Conservation (phyloP, 2,329 filamentous ascomycete genomes). For the Aspergillaceae sp. region DNA sequence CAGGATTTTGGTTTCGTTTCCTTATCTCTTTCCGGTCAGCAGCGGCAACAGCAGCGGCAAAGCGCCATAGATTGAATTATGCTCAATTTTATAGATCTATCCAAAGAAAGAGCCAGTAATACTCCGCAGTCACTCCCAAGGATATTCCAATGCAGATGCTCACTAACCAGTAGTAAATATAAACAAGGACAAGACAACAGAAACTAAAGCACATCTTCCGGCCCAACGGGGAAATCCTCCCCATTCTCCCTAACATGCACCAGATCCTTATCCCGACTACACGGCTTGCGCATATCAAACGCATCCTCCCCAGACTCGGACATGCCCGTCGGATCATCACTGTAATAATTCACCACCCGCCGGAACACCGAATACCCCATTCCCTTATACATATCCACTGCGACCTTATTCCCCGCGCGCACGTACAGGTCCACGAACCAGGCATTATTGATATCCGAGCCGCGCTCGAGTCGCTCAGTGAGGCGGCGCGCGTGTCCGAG, state of each 20-base stretch:
- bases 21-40: background rate
- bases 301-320: constrained; percentile 64
- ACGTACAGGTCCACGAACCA: constrained; percentile 98
- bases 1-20: background rate
- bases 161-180: too few species aligned
- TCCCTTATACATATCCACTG: constrained; percentile 78
- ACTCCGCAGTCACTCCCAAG: background rate
- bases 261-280: constrained; percentile 66
- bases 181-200: background rate
- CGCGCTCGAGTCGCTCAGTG: constrained; percentile 70
- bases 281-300: constrained; percentile 91
- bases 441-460: constrained; percentile 69
- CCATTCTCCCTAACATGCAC: constrained; percentile 75
- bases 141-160: background rate
- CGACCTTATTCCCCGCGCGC: constrained; percentile 74
- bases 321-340: constrained; percentile 63
- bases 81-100: too few species aligned
- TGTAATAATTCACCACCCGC: constrained; percentile 85
- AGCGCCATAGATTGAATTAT: too few species aligned
- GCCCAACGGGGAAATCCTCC: constrained; percentile 65
- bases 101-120: too few species aligned
- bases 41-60: too few species aligned
- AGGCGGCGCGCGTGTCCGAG: constrained; percentile 80
- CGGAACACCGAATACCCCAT: constrained; percentile 88
- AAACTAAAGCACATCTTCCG: constrained; percentile 64